Evolutionary conservation across 129 eudicot genomes (phyloP).

Genomic region (Ambrosia trifida): DNA sequence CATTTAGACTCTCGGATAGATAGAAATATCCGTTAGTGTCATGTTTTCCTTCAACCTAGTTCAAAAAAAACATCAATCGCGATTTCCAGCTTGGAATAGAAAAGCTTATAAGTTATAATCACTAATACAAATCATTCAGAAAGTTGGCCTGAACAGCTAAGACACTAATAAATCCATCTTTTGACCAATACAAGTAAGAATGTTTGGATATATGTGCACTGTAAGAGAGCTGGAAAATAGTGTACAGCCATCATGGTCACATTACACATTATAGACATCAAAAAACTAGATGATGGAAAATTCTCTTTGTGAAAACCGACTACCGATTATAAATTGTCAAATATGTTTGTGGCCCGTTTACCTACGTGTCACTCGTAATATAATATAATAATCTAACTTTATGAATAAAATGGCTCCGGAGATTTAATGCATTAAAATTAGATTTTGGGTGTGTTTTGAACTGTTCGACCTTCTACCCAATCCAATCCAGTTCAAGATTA

Average conservation of each 20-base stretch:
- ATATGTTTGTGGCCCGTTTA: no score
- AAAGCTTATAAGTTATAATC: neutral
- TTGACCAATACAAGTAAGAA: conserved; percentile 4
- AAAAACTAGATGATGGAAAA: neutral
- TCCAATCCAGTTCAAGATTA: neutral
- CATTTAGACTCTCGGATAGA: conserved; percentile 83
- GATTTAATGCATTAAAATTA: no score
- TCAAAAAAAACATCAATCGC: conserved; percentile 27
- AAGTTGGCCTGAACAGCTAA: neutral
- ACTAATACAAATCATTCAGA: neutral
- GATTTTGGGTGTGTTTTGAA: neutral
- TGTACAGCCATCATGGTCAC: neutral
- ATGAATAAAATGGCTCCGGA: no score
- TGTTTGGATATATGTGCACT: neutral
- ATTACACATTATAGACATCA: neutral
- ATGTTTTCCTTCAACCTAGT: conserved; percentile 82
- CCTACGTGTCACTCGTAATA: no score
- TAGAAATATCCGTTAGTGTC: conserved; percentile 60
- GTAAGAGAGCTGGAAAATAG: neutral
- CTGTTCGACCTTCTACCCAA: neutral
- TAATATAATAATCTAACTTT: no score
- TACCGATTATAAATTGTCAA: neutral
- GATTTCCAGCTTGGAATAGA: neutral
- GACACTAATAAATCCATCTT: neutral
- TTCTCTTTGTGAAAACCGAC: neutral